Evolutionary conservation across 2,329 filamentous ascomycete species (phyloP).

Genomic region (Curvularia hawaiiensis): DNA sequence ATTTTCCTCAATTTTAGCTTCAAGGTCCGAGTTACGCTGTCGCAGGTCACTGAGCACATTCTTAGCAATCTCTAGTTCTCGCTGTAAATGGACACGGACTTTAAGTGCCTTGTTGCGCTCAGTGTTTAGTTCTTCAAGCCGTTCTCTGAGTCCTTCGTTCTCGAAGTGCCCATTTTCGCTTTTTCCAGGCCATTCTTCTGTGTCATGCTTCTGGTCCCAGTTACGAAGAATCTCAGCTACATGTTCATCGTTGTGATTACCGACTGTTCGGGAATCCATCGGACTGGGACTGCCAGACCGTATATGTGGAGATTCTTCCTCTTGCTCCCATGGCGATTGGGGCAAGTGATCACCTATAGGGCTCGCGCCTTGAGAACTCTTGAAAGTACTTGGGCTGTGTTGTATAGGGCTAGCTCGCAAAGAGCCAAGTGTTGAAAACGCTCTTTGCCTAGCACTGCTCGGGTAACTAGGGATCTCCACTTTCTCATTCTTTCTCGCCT

Average conservation of each 20-base stretch:
- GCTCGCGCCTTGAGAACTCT: neutral
- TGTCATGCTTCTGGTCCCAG: neutral
- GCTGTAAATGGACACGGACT: neutral
- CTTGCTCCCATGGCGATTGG: neutral
- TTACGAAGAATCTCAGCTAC: neutral
- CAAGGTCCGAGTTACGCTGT: neutral
- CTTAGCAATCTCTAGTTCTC: slow-evolving; percentile 3
- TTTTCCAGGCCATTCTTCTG: neutral
- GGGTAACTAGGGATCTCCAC: slow-evolving; percentile 1
- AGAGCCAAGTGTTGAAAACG: neutral
- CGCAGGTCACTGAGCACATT: neutral
- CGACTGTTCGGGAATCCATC: neutral
- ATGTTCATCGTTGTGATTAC: neutral
- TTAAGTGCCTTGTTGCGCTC: neutral
- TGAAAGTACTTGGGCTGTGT: neutral
- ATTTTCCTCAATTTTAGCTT: neutral
- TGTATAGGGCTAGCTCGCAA: neutral
- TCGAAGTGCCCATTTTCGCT: neutral
- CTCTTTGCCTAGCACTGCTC: neutral
- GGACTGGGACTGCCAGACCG: neutral
- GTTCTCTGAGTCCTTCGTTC: neutral
- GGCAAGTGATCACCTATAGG: neutral
- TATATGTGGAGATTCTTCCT: neutral
- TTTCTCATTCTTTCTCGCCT: slow-evolving; percentile 14
- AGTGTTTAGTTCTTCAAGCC: slow-evolving; percentile 1